A percentile compares a stretch with the other conserved stretches of the same genome.
phyloP scores from a whole-genome alignment of 2,329 filamentous ascomycete genomes.

The Peltaster fructicola region DNA sequence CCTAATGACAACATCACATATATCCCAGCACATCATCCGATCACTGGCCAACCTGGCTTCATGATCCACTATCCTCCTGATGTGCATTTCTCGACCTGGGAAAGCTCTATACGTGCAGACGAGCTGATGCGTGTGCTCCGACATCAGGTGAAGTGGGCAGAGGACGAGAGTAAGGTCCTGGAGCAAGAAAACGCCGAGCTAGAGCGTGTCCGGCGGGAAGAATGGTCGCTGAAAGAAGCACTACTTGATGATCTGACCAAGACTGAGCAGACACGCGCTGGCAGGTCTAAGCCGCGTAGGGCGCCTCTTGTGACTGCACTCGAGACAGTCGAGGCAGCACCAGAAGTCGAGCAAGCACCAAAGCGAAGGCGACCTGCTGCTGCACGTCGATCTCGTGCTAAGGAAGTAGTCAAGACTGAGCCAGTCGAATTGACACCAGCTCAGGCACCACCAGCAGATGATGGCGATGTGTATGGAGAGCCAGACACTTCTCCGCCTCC shows the following conservation, averaged over 20 bases:
- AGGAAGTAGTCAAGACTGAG: too few species aligned
- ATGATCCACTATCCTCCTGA: slow-evolving; percentile 37
- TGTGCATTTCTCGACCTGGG: slow-evolving; percentile 44
- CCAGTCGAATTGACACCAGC: too few species aligned
- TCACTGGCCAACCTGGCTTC: slow-evolving; percentile 33
- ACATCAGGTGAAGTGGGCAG: slow-evolving; percentile 55
- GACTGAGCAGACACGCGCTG: slow-evolving; percentile 42
- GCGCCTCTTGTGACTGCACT: too few species aligned
- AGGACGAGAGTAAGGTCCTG: slow-evolving; percentile 46
- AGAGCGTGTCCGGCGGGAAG: slow-evolving; percentile 49
- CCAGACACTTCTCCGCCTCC: slow-evolving; percentile 13
- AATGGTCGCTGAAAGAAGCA: slow-evolving; percentile 68
- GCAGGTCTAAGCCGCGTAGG: too few species aligned
- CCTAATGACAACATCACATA: slow-evolving; percentile 41
- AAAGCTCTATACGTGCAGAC: slow-evolving; percentile 48
- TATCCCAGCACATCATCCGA: slow-evolving; percentile 39
- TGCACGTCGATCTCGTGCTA: too few species aligned
- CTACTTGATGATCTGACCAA: slow-evolving; percentile 61
- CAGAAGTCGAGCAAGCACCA: too few species aligned
- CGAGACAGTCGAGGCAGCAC: too few species aligned
- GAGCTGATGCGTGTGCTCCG: slow-evolving; percentile 45
- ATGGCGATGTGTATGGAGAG: slow-evolving; percentile 4
- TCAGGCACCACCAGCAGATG: slow-evolving; percentile 2
- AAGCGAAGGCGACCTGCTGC: too few species aligned
- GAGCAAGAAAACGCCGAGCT: slow-evolving; percentile 46